These are phyloP conservation scores for Fraxinus greggii DNA, from an alignment of 305 asterid genomes.

Conservation along the genomic window DNA sequence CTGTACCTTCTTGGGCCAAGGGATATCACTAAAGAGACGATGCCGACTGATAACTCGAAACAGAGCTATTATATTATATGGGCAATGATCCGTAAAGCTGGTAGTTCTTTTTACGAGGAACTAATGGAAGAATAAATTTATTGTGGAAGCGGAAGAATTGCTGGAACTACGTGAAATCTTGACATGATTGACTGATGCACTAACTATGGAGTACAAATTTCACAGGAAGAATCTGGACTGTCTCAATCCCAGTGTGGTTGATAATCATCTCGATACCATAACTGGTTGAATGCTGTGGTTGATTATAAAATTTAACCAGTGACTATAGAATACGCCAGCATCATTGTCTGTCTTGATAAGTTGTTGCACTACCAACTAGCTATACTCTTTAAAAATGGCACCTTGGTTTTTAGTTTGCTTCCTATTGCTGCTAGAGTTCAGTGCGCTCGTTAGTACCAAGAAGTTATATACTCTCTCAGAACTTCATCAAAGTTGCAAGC, in stretches of 20 bases:
- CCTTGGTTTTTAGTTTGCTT: background rate
- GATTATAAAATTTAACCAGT: background rate
- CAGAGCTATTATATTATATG: background rate
- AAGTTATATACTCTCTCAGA: background rate
- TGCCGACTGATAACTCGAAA: background rate
- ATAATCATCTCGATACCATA: background rate
- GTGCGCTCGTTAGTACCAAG: background rate
- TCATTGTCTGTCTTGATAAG: background rate
- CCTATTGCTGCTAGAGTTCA: background rate
- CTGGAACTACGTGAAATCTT: background rate
- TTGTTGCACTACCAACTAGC: background rate
- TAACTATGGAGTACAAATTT: background rate
- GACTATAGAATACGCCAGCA: background rate
- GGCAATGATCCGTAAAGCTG: background rate
- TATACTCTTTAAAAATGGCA: background rate
- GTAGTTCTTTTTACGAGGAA: background rate
- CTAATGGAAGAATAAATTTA: background rate
- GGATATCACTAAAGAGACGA: conserved; percentile 33
- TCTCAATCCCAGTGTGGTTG: background rate
- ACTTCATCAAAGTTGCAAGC: background rate
- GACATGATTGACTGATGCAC: background rate
- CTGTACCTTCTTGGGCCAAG: conserved; percentile 59
- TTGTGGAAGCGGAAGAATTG: background rate
- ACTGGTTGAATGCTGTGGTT: background rate
- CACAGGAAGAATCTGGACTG: background rate